These are phyloP conservation scores for Entomortierella parvispora DNA, from an alignment of 192 early-diverging fungal genomes.

Conservation along the genomic window DNA sequence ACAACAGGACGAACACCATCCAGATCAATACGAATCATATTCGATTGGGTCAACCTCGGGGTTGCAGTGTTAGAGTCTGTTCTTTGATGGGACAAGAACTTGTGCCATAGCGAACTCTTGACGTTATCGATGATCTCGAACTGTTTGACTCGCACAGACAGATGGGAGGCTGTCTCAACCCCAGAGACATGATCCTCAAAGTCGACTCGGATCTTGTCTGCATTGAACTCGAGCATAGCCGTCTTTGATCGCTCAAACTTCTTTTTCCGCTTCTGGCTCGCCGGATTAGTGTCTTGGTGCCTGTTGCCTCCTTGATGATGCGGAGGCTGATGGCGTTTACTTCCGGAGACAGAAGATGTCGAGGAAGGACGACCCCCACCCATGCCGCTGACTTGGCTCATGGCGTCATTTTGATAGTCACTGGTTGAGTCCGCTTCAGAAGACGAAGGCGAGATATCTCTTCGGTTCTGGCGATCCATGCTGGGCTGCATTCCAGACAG, in stretches of 20 bases:
- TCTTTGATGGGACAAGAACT: conserved; percentile 76
- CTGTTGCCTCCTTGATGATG: conserved; percentile 15
- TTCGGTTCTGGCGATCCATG: conserved; percentile 10
- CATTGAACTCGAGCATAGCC: conserved; percentile 64
- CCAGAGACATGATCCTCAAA: conserved; percentile 62
- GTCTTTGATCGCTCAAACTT: conserved; percentile 54
- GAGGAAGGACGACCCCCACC: conserved; percentile 25
- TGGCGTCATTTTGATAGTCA: conserved; percentile 39
- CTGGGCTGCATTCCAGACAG: conserved; percentile 40
- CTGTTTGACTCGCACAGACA: conserved; percentile 64
- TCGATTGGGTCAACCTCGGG: conserved; percentile 69
- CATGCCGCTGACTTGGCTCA: conserved; percentile 27
- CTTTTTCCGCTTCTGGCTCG: conserved; percentile 36
- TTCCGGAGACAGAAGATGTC: conserved; percentile 7
- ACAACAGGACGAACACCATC: conserved; percentile 67
- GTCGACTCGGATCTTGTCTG: conserved; percentile 61
- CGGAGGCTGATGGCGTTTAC: conserved; percentile 5
- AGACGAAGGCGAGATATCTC: conserved; percentile 24
- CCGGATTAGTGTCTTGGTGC: conserved; percentile 14
- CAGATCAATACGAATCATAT: conserved; percentile 71
- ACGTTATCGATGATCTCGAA: conserved; percentile 85
- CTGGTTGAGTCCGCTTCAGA: conserved; percentile 37
- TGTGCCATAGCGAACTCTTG: conserved; percentile 77
- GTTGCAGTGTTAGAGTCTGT: conserved; percentile 58
- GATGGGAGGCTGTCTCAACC: conserved; percentile 57